Evolutionary conservation across 371 early-diverging fungal species (phyloP), one percentile per base, ranked within the genome.

Genomic region (Mycotypha africana): DNA sequence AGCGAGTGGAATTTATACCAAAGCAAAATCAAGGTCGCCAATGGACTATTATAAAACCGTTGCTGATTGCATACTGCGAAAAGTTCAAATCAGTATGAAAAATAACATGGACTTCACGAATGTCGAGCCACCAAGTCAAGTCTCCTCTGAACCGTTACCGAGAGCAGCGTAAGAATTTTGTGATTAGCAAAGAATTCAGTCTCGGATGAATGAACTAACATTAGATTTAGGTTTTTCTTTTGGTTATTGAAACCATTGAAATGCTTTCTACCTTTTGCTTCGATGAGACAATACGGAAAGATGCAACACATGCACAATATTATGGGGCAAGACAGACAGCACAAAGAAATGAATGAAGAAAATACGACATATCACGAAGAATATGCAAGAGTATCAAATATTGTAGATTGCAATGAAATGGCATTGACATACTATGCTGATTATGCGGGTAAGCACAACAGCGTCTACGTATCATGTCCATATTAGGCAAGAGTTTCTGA

Each of bases 331-430:
- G 68, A 49, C 4, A 51, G 49, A 16, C 15, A 46, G 56, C 23
- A 66, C 42, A 32, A 51, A 52, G 4, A 49, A 34, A 8, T 53
- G 48, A 5, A 46, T 38, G n/a, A 45, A 65, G 47, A 50, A 37
- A 58, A 65, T 46, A 60, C 54, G n/a, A 66, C 57, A 4, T 65
- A 58, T 17, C 74, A 72, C 42, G 70, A 75, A 19, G 89, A 92
- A 42, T 92, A 92, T 51, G 92, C 87, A 2, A 69, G 74, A 52
- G 84, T 87, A 2, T 65, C 69, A n/a, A 77, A 72, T 22, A 53
- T 88, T 0, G 48, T 91, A 2, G 85, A 87, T 34, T 82, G 84
- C 38, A 75, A 70, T 15, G 49, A 65, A 36, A 62, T 88, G 45
- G 72, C 74, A 4, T 20, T 90, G 11, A 62, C 67, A 4, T 92